A percentile compares a stretch with the other conserved stretches of the same genome.
Conservation (phyloP, 2,329 filamentous ascomycete species). For the Paecilomyces variotii region DNA sequence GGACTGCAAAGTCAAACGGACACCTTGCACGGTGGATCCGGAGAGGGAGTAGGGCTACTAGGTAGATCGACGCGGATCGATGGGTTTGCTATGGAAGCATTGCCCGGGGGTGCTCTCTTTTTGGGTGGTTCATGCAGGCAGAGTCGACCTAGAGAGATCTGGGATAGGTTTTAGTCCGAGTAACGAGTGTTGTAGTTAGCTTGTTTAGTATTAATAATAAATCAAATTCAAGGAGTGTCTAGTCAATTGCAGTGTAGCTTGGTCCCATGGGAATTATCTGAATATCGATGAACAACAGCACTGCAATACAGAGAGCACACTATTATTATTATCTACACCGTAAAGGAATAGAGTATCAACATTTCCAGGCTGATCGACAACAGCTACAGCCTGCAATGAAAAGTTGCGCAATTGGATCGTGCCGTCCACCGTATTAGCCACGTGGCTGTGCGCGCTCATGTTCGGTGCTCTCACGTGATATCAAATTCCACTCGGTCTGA, state of each 20-base stretch:
- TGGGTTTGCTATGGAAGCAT: not conserved
- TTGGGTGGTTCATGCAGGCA: not conserved
- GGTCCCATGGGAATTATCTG: too few species aligned
- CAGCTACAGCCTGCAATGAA: too few species aligned
- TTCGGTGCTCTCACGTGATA: not conserved
- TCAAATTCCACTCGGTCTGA: not conserved
- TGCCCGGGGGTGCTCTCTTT: not conserved
- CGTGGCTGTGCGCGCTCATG: not conserved
- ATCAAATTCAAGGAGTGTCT: too few species aligned
- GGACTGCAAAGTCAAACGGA: not conserved
- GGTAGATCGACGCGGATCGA: not conserved
- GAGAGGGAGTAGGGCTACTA: not conserved
- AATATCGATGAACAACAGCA: too few species aligned
- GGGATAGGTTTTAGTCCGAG: not conserved
- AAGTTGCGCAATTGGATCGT: not conserved
- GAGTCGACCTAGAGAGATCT: not conserved
- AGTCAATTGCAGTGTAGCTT: too few species aligned
- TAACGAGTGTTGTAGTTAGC: not conserved
- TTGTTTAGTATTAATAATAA: not conserved
- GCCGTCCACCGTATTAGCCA: not conserved
- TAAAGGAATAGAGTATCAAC: too few species aligned
- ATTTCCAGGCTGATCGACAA: too few species aligned
- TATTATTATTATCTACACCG: too few species aligned
- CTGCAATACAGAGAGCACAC: too few species aligned
- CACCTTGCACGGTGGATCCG: not conserved